phyloP scores from a whole-genome alignment of 768 basidiomycete genomes.

The Leccinum sublutescens region DNA sequence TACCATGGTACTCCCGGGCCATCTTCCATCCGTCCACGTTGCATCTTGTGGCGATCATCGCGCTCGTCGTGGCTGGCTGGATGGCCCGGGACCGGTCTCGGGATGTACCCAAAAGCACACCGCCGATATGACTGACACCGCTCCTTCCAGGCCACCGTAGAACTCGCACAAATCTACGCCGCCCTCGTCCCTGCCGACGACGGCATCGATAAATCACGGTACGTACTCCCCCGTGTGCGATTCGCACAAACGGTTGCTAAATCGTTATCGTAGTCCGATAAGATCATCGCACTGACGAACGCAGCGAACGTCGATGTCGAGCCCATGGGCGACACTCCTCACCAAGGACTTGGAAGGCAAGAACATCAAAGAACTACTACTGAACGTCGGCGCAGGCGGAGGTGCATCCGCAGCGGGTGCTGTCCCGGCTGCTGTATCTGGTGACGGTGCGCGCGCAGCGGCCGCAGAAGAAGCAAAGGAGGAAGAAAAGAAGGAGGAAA shows the following conservation, averaged over 20 bases:
- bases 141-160: no score
- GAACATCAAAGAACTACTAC: no score
- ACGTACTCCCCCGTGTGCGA: conserved; percentile 35
- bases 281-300: conserved; percentile 79
- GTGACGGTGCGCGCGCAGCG: conserved; percentile 57
- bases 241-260: not conserved
- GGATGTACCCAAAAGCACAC: no score
- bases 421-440: conserved; percentile 37
- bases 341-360: no score
- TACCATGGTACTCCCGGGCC: not conserved
- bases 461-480: conserved; percentile 75
- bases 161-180: no score
- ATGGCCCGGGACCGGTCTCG: no score
- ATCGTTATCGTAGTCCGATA: conserved; percentile 67
- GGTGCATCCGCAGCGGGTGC: conserved; percentile 52
- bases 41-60: not conserved
- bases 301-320: conserved; percentile 35
- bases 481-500: conserved; percentile 77
- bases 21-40: not conserved
- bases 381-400: no score
- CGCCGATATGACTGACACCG: no score
- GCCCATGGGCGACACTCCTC: no score
- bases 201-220: conserved; percentile 98
- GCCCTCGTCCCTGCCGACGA: no score
- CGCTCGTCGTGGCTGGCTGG: no score